Evolutionary conservation across 257 asterid genomes (phyloP), one percentile per base, ranked within the genome.

Genomic region (Petrea volubilis): DNA sequence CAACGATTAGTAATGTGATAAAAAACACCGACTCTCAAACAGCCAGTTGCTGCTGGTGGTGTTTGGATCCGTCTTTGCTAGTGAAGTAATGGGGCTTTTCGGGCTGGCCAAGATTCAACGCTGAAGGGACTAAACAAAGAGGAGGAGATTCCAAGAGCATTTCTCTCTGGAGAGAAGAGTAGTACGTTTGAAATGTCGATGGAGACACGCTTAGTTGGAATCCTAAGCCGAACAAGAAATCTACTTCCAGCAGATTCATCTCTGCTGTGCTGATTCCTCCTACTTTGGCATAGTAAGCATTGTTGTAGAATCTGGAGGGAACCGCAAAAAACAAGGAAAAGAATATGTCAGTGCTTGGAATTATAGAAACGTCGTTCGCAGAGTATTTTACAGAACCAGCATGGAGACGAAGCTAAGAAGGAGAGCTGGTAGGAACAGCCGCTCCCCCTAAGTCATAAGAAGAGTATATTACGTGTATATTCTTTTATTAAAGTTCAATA

Each of bases 221-320:
- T 0, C 87, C 87, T 63, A 90, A 41, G 3, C 90, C 95, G 41
- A 87, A 90, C 56, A 90, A 72, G 82, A 90, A 90, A 66, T 90
- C 92, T 67, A 90, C 65, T 57, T 90, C 96, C 4, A 90, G 84
- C 4, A 85, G 71, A 73, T 90, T 90, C 92, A 90, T 90, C 72
- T 90, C 96, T 43, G 14, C 31, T 24, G 83, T 80, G 80, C 86
- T 84, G 4, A 88, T 80, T 49, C 96, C 96, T 60, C 96, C 96
- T 0, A 86, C 79, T 78, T 79, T 85, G 3, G 89, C 94, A 77
- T 85, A 87, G 83, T 74, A 84, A 0, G 90, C 89, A 73, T 90
- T 90, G 82, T 87, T 86, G 88, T 85, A 90, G 69, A 67, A 85
- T 75, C 96, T 87, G 85, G 15, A 57, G 9, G 18, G 18, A 64